Percentiles rank a stretch among this genome's conserved stretches.
These are phyloP conservation scores for Rubroboletus pulcherrimus DNA, from an alignment of 768 basidiomycete genomes.

Conservation along the genomic window DNA sequence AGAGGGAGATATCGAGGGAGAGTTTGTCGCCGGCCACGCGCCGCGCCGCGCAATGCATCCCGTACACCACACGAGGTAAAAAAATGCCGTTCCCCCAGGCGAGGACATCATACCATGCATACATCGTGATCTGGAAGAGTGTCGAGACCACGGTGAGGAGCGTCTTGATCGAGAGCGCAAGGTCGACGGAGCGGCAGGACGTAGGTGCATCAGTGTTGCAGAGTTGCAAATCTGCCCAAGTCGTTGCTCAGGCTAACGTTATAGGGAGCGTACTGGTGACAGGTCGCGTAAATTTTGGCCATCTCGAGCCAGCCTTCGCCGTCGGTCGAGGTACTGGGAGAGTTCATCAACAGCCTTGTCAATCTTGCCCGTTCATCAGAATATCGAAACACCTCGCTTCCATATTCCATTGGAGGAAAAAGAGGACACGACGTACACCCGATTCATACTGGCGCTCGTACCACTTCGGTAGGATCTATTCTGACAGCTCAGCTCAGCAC, in stretches of 20 bases:
- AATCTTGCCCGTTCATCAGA: slow-evolving; percentile 55
- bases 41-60: slow-evolving; percentile 49
- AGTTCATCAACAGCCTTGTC: slow-evolving; percentile 72
- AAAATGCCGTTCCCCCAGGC: slow-evolving; percentile 58
- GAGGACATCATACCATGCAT: slow-evolving; percentile 86
- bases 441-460: slow-evolving; percentile 36
- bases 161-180: slow-evolving; percentile 73
- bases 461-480: slow-evolving; percentile 66
- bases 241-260: too few species aligned
- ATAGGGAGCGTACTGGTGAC: slow-evolving; percentile 73
- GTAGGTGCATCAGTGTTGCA: slow-evolving; percentile 77
- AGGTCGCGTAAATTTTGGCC: slow-evolving; percentile 71
- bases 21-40: slow-evolving; percentile 36
- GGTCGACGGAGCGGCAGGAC: slow-evolving; percentile 71
- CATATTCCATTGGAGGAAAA: slow-evolving; percentile 47
- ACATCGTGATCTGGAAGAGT: slow-evolving; percentile 49
- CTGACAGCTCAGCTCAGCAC: slow-evolving; percentile 63
- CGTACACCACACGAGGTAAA: slow-evolving; percentile 46
- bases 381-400: slow-evolving; percentile 76
- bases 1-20: slow-evolving; percentile 56
- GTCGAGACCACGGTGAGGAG: slow-evolving; percentile 64
- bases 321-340: slow-evolving; percentile 71
- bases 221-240: too few species aligned
- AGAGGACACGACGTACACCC: background rate
- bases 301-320: slow-evolving; percentile 87